Base-by-base conservation (phyloP, 1,284 basidiomycete genomes). In the Papiliotrema fonsecae region DNA sequence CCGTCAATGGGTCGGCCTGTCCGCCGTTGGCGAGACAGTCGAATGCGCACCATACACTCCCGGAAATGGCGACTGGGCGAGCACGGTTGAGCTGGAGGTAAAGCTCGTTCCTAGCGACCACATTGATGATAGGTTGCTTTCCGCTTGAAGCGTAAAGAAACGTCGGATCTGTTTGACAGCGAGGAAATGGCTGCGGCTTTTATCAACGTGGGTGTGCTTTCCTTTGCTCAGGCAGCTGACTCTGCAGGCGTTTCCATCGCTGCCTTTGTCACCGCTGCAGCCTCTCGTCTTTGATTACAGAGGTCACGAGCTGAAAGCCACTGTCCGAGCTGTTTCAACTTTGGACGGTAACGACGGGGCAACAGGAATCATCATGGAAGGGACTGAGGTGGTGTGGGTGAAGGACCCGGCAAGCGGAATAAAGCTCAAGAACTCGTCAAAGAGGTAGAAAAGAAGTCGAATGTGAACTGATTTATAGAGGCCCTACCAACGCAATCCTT, bases 401-500 rank as follows among this genome's bases (percentile, higher is more conserved):
- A 94, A 96, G 71, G 86, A 88, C 2, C 80, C 85, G 0, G 78
- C 83, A 42, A 88, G 85, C 59, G 71, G 78, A 18, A 88, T 98
- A 70, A 93, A 90, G 76, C 78, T 99, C 67, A 97, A 94, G 75
- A 86, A 88, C 22, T 92, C 88, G 56, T 83, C 87, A 11, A 97
- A 89, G 70, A 88, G 88, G 85, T 90, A 49, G 52, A 81, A 67
- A 9, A 26, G 22, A 37, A 28, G 42, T 22, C 25, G 30, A 21
- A 36, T 7, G 7, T 14, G 19, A 21, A 5, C 41, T 50, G 13
- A 48, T 27, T 24, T 31, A 13, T 13, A 90, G 88, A 63, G 83
- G 89, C 0, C 84, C 91, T 4, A 83, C 92, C 13, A 98, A 97
- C 69, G 92, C 94, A 0, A 97, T 99, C 62, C 79, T 99, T 9